Conservation (phyloP, 2,329 filamentous ascomycete genomes). For the Aspergillus ibericus region DNA sequence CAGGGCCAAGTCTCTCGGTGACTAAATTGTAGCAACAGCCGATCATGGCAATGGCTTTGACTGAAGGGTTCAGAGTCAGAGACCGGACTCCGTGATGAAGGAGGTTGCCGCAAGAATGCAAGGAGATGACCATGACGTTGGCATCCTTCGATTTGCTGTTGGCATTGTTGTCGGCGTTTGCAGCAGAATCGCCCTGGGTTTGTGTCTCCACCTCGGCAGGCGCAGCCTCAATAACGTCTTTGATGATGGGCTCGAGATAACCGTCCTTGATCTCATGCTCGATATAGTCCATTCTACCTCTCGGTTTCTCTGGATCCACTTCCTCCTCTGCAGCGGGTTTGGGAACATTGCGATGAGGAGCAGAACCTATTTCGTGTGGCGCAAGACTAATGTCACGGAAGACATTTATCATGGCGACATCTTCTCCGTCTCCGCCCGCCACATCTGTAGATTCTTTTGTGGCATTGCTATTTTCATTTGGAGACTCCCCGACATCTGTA, state of each 20-base stretch:
- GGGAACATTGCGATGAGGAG: conserved; percentile 11
- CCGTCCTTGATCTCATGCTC: conserved; percentile 48
- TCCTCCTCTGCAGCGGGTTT: conserved; percentile 14
- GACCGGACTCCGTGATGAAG: conserved; percentile 91
- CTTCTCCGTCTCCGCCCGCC: conserved; percentile 22
- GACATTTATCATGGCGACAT: conserved; percentile 31
- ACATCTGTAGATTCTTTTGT: conserved; percentile 10
- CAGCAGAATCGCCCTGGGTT: background rate
- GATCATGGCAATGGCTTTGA: conserved; percentile 89
- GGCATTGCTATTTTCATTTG: conserved; percentile 1
- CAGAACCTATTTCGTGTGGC: conserved; percentile 28
- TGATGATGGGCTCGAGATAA: conserved; percentile 42
- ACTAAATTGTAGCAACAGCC: conserved; percentile 98
- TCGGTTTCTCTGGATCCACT: conserved; percentile 16
- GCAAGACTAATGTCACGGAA: conserved; percentile 37
- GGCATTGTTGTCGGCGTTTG: background rate
- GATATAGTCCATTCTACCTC: conserved; percentile 44
- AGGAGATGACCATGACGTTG: conserved; percentile 80
- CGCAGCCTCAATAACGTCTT: conserved; percentile 33
- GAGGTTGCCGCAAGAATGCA: conserved; percentile 97
- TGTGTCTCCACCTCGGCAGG: background rate
- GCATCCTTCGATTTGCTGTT: conserved; percentile 18
- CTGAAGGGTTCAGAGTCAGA: conserved; percentile 76
- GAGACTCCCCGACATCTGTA: background rate
- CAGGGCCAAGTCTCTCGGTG: conserved; percentile 83